phyloP scores from a whole-genome alignment of 2,329 filamentous ascomycete genomes.

The Venturia effusa region DNA sequence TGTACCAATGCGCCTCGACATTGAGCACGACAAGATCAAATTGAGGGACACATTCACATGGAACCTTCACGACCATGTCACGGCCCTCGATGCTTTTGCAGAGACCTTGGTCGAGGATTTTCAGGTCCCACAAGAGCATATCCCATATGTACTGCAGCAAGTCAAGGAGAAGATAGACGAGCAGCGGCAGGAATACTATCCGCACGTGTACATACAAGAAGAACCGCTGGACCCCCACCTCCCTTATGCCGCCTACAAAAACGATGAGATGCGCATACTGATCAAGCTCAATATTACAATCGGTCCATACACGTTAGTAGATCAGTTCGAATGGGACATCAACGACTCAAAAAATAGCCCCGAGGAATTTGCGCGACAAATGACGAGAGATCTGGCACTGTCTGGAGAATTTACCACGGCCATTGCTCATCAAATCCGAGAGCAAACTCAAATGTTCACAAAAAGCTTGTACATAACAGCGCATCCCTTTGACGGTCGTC shows the following conservation, averaged over 20 bases:
- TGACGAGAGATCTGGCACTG: conserved; percentile 81
- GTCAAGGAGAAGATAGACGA: conserved; percentile 70
- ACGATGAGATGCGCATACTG: conserved; percentile 95
- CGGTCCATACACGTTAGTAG: conserved; percentile 82
- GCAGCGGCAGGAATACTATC: conserved; percentile 87
- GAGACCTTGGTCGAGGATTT: conserved; percentile 83
- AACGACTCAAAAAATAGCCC: conserved; percentile 90
- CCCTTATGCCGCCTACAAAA: conserved; percentile 90
- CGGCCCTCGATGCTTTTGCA: conserved; percentile 71
- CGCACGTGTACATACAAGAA: conserved; percentile 80
- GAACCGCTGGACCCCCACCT: conserved; percentile 81
- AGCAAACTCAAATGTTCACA: conserved; percentile 90
- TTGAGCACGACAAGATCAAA: conserved; percentile 92
- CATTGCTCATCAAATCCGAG: conserved; percentile 94
- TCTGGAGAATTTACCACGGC: conserved; percentile 94
- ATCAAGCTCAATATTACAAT: conserved; percentile 98
- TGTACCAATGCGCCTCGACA: conserved; percentile 81
- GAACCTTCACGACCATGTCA: conserved; percentile 87
- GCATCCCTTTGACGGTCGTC: conserved; percentile 88
- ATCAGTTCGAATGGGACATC: conserved; percentile 99
- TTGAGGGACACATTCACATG: conserved; percentile 96
- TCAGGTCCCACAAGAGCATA: conserved; percentile 58
- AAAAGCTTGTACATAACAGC: conserved; percentile 86
- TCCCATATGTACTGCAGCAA: conserved; percentile 47
- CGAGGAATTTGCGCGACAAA: conserved; percentile 83